Evolutionary conservation across 495 filamentous ascomycete species (phyloP).

Genomic region (Penicillium daleae): DNA sequence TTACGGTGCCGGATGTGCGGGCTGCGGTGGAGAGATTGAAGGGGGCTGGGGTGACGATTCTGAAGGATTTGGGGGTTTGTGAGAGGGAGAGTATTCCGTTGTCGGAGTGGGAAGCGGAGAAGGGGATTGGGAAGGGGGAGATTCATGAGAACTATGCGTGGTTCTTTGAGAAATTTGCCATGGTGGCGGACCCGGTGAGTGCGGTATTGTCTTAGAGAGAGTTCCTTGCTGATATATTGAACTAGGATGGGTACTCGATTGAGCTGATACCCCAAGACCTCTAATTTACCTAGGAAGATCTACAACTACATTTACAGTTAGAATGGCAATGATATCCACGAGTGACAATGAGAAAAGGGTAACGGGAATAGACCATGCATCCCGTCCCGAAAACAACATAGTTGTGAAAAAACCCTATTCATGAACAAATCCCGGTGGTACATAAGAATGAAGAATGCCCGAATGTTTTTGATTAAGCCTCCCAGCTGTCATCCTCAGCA

Average conservation of each 20-base stretch:
- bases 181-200: conserved; percentile 47
- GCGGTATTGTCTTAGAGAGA: background rate
- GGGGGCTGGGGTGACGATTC: conserved; percentile 33
- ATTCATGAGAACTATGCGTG: conserved; percentile 41
- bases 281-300: background rate
- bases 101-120: conserved; percentile 41
- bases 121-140: conserved; percentile 37
- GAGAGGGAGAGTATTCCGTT: conserved; percentile 37
- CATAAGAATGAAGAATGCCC: conserved; percentile 9
- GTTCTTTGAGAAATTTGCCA: conserved; percentile 46
- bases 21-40: conserved; percentile 37
- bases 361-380: conserved; percentile 2
- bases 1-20: conserved; percentile 42
- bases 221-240: background rate
- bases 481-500: conserved; percentile 57
- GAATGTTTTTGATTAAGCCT: conserved; percentile 19
- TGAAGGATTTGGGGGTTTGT: conserved; percentile 43
- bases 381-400: conserved; percentile 7
- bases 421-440: conserved; percentile 15
- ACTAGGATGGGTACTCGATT: conserved; percentile 34
- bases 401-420: conserved; percentile 7
- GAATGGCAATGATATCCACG: background rate
- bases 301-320: background rate
- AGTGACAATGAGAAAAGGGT: background rate
- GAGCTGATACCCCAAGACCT: conserved; percentile 34